Percentiles rank a stretch among this genome's conserved stretches.
phyloP scores from a whole-genome alignment of 768 basidiomycete species.

The Hygrophorus russula region DNA sequence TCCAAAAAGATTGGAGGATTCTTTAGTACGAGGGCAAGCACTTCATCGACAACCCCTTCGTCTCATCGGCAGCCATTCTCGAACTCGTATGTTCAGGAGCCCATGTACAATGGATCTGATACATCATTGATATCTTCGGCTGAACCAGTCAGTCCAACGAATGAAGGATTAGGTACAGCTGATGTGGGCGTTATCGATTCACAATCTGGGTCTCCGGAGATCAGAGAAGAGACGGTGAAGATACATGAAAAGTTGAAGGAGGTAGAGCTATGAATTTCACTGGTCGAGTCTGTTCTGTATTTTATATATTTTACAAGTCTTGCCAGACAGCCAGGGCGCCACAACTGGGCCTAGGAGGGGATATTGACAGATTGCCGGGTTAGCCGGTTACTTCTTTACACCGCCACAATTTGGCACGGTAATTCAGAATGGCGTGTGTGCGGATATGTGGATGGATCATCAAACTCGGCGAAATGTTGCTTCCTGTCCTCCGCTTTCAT shows the following conservation, averaged over 20 bases:
- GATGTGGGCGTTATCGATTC: not conserved
- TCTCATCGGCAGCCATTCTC: slow-evolving; percentile 7
- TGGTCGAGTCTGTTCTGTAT: not conserved
- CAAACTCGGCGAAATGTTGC: not conserved
- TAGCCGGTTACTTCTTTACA: too few species aligned
- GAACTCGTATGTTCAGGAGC: slow-evolving; percentile 22
- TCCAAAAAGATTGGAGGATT: slow-evolving; percentile 61
- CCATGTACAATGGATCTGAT: slow-evolving; percentile 45
- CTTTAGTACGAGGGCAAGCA: slow-evolving; percentile 47
- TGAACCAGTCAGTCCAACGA: slow-evolving; percentile 46
- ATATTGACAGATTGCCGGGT: too few species aligned
- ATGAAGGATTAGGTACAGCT: not conserved
- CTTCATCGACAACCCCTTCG: slow-evolving; percentile 30
- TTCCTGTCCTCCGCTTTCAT: not conserved
- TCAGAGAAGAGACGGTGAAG: not conserved
- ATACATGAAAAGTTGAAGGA: not conserved
- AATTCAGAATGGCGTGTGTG: too few species aligned
- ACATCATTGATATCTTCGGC: slow-evolving; percentile 44
- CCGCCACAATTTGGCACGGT: too few species aligned
- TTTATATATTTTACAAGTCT: too few species aligned
- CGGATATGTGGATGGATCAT: not conserved
- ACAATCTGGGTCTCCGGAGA: not conserved
- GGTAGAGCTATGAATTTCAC: not conserved
- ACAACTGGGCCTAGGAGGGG: too few species aligned
- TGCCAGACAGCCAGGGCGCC: too few species aligned